Evolutionary conservation across 225 moss, liverwort and hornwort genomes (phyloP).

Genomic region (Ulota crispa): DNA sequence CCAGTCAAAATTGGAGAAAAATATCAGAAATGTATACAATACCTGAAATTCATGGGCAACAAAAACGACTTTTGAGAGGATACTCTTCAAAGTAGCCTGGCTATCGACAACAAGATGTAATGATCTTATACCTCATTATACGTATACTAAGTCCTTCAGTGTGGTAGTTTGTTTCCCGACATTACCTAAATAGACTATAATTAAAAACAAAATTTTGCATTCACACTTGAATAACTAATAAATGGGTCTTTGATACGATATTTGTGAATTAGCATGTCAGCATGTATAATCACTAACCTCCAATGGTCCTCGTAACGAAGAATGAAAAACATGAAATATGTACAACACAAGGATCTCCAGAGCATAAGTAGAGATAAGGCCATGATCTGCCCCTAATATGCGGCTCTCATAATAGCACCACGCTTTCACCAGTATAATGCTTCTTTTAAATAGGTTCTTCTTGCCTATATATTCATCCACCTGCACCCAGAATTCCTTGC

Average conservation of each 20-base stretch:
- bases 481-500: constrained; percentile 41
- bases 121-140: background rate
- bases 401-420: constrained; percentile 92
- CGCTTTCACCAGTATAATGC: constrained; percentile 87
- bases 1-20: constrained; percentile 96
- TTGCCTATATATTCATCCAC: constrained; percentile 66
- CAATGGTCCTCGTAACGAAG: constrained; percentile 77
- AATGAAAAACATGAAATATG: constrained; percentile 81
- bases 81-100: background rate
- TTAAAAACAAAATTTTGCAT: background rate
- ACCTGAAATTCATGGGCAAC: constrained; percentile 53
- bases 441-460: constrained; percentile 79
- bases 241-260: background rate
- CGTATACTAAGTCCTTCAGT: background rate
- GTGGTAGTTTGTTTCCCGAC: background rate
- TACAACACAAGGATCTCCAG: constrained; percentile 91
- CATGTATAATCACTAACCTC: constrained; percentile 50
- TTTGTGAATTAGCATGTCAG: background rate
- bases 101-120: background rate
- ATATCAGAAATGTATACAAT: constrained; percentile 70
- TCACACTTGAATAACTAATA: background rate
- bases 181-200: background rate
- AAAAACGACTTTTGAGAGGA: background rate
- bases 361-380: constrained; percentile 83
- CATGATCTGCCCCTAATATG: constrained; percentile 78